Evolutionary conservation across 306 rosid species (phyloP).

Genomic region (Alnus rubra): DNA sequence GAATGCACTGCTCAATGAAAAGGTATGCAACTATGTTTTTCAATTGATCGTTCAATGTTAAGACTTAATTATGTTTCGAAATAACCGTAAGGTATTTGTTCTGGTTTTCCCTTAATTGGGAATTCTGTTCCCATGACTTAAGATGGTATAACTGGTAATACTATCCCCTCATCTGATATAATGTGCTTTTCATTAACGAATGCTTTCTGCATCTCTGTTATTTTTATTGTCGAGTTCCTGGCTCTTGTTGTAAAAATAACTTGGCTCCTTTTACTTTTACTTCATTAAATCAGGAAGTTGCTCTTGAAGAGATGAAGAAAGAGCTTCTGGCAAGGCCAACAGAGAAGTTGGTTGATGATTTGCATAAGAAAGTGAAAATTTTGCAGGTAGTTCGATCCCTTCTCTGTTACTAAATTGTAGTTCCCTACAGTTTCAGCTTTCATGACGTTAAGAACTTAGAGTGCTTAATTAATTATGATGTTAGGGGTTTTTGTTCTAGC

Average conservation of each 20-base stretch:
- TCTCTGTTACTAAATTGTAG: slow-evolving; percentile 10
- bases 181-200: neutral
- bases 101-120: neutral
- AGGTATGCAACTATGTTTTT: slow-evolving; percentile 41
- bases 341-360: slow-evolving; percentile 76
- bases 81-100: neutral
- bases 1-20: slow-evolving; percentile 74
- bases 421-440: neutral
- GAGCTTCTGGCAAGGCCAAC: slow-evolving; percentile 88
- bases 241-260: neutral
- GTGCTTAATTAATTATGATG: too few species aligned
- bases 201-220: neutral
- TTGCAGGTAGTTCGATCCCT: slow-evolving; percentile 67
- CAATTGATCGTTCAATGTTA: neutral
- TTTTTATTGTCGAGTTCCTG: neutral
- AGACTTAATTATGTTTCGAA: slow-evolving; percentile 1
- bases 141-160: slow-evolving; percentile 17
- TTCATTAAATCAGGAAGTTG: slow-evolving; percentile 58
- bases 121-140: neutral
- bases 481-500: too few species aligned
- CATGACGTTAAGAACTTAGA: too few species aligned
- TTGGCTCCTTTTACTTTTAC: slow-evolving; percentile 15
- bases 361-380: slow-evolving; percentile 87
- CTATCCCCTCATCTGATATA: slow-evolving; percentile 22
- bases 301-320: slow-evolving; percentile 77